Percentiles rank a stretch among this genome's conserved stretches.
Conservation (phyloP, 208 protist species). For the Trypanosomatidae sp. region DNA sequence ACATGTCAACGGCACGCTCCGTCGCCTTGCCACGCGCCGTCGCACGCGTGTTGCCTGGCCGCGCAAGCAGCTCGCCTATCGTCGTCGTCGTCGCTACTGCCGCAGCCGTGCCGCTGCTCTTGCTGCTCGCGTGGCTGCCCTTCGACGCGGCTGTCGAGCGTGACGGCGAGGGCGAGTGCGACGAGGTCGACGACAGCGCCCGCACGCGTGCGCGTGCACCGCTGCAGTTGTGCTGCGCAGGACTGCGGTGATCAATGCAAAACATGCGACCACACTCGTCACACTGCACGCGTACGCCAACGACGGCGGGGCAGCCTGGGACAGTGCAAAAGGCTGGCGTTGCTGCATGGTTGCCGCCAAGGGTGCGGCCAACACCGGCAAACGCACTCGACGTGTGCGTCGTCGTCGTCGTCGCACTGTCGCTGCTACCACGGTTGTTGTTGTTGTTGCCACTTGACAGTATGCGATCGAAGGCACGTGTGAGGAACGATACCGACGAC, state of each 20-base stretch:
- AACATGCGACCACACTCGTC: slow-evolving; percentile 45
- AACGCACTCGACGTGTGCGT: neutral
- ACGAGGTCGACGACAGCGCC: too few relatives aligned
- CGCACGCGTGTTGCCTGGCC: slow-evolving; percentile 25
- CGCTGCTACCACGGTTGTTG: neutral
- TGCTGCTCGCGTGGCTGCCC: slow-evolving; percentile 1
- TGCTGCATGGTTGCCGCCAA: too few relatives aligned
- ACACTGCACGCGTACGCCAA: slow-evolving; percentile 29
- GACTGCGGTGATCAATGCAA: slow-evolving; percentile 60
- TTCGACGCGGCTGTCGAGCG: too few relatives aligned
- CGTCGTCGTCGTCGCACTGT: neutral
- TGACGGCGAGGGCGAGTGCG: too few relatives aligned
- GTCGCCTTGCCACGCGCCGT: slow-evolving; percentile 53
- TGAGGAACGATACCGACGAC: neutral
- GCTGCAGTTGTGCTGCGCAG: slow-evolving; percentile 33
- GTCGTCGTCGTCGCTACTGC: slow-evolving; percentile 2
- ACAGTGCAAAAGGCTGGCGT: slow-evolving; percentile 34
- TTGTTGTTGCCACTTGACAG: neutral
- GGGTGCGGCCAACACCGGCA: too few relatives aligned
- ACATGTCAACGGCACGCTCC: slow-evolving; percentile 27
- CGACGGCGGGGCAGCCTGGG: slow-evolving; percentile 17
- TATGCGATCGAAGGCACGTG: too few relatives aligned
- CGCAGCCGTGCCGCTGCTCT: neutral
- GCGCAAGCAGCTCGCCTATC: slow-evolving; percentile 15
- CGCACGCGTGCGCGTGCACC: slow-evolving; percentile 4